Evolutionary conservation across 805 yeast species (phyloP), one percentile per base, ranked within the genome.

Genomic region (Dipodascopsis uninucleata): DNA sequence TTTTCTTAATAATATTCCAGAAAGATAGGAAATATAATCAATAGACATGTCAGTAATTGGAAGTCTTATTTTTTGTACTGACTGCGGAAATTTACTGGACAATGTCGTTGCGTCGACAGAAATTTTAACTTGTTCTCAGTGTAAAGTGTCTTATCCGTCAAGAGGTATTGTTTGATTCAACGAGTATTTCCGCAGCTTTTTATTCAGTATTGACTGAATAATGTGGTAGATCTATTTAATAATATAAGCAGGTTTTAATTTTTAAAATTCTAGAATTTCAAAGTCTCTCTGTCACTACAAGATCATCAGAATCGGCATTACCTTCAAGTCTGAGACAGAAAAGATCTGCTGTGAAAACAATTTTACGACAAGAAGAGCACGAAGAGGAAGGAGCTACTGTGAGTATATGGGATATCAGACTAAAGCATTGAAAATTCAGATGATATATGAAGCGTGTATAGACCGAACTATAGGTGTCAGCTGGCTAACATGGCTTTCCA

Each of bases 81-180:
- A 81, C 56, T 93, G 99, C 67, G 99, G 99, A 58, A 86, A 84
- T 60, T 72, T 93, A 43, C 71, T 93, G 48, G 95, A 86, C 62
- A 74, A 87, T 7, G 77, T 77, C 24, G 68, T 79, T 26, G 67
- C 71, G 40, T 64, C 70, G 38, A 25, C 43, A n/a, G 58, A 72
- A 18, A 62, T 69, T 29, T 65, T 85, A 46, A 72, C 72, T 41
- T 87, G 96, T 64, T 70, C 60, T 2, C 75, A 72, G 53, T 78
- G 82, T 56, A 57, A 68, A 20, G 68, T 71, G 44, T 33, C 59
- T 5, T 75, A 69, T 56, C 67, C 68, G 21, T 59, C 74, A 16
- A 60, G 63, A 42, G 56, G 67, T 66, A 69, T 65, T 55, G 26
- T 20, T 8, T 17, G 7, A 41, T 28, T 20, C 21, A n/a, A 7